Percentiles rank a stretch among this genome's conserved stretches.
Evolutionary conservation across 2,329 filamentous ascomycete species (phyloP).

Genomic region (Aspergillus sp.): DNA sequence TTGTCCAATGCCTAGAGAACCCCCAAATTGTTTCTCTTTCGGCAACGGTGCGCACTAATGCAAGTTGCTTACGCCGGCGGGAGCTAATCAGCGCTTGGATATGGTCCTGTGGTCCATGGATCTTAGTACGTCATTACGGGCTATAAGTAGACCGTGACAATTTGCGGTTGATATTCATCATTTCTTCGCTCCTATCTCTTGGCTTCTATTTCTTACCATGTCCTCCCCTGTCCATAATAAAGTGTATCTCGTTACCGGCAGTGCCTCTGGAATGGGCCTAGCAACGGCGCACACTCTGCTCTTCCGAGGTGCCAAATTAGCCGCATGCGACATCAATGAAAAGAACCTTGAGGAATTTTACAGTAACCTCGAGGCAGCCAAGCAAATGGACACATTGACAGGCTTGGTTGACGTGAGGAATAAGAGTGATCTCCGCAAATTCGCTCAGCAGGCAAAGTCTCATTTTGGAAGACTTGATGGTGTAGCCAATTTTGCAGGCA

Average conservation of each 20-base stretch:
- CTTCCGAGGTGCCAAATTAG: background rate
- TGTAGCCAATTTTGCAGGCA: background rate
- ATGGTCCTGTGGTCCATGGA: too few species aligned
- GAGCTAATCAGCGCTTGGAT: too few species aligned
- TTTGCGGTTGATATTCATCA: too few species aligned
- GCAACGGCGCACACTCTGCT: background rate
- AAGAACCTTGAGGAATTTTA: background rate
- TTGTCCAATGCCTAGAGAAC: too few species aligned
- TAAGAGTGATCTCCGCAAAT: background rate
- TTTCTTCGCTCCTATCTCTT: too few species aligned
- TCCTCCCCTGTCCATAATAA: background rate
- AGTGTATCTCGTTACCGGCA: background rate
- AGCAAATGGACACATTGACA: background rate
- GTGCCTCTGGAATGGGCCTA: constrained; percentile 1
- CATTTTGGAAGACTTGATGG: background rate
- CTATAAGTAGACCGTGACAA: too few species aligned
- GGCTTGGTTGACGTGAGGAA: background rate
- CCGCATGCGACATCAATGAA: background rate
- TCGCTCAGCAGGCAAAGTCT: background rate
- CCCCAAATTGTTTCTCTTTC: too few species aligned
- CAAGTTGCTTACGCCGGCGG: too few species aligned
- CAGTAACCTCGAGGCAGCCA: background rate
- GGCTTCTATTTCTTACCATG: background rate
- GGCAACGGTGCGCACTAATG: too few species aligned
- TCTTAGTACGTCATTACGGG: too few species aligned